Base-by-base conservation (phyloP, 192 early-diverging fungal genomes). In the Coemansia sp. region DNA sequence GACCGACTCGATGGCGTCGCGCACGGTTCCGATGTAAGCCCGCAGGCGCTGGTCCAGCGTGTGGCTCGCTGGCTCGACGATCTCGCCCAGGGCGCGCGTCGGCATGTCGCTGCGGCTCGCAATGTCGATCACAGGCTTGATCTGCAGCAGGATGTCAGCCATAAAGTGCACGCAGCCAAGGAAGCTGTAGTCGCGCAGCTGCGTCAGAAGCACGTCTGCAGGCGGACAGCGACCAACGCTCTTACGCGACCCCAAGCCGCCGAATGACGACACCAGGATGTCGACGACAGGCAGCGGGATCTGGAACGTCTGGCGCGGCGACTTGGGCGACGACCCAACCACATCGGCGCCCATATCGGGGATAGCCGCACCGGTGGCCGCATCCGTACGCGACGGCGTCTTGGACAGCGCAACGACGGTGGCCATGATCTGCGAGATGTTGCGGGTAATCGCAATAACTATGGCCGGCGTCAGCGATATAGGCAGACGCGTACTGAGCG, bases 141-240 rank as follows among this genome's bases (percentile, higher is more conserved):
- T 51, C 60, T 68, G 75, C 27, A 48, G 9, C 48, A 78, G 48
- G 19, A 78, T 72, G 30, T 78, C 75, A 0, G 75, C 65, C 75
- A 78, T 72, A 60, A 78, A 78, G 53, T 78, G 75, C 63, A 78
- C 28, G 42, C 75, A 78, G 14, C 75, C 75, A 16, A 78, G 69
- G 23, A 78, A 78, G 55, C 34, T 65, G 56, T 78, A 78, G 62
- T 78, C 69, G 53, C 75, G 63, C 34, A 78, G 51, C 34, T 62
- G 62, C 63, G 68, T 58, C 19, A 72, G 61, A 58, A 78, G 35
- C 14, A 48, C 59, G 28, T 78, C 75, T 4, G 75, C 65, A 9
- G 63, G 67, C 34, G 75, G 75, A 56, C 75, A 78, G 18, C 69
- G 58, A 7, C 75, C 75, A 11, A 68, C 69, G 60, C 69, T 78